Conservation (phyloP, 495 filamentous ascomycete species). For the Aspergillus heteromorphus region DNA sequence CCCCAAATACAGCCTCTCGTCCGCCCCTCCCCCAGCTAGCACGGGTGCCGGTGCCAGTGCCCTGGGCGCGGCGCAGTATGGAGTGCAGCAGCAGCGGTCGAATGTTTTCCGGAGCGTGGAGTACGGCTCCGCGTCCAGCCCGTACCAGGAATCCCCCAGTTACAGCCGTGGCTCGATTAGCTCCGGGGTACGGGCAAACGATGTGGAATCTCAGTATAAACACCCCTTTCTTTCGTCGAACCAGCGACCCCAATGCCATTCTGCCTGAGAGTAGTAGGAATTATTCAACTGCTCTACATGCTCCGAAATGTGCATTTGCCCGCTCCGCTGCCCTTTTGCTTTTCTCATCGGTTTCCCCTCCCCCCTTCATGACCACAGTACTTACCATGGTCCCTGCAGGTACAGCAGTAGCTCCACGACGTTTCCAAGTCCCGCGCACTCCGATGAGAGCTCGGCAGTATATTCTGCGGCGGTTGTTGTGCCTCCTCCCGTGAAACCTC, state of each 20-base stretch:
- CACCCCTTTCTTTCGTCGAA: slow-evolving; percentile 18
- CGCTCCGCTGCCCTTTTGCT: neutral
- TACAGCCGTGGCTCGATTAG: slow-evolving; percentile 23
- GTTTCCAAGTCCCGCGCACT: slow-evolving; percentile 31
- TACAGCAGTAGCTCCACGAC: slow-evolving; percentile 29
- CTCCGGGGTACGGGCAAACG: slow-evolving; percentile 25
- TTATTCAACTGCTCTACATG: neutral
- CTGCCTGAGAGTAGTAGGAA: no score
- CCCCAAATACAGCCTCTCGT: slow-evolving; percentile 22
- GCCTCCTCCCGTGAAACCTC: slow-evolving; percentile 7
- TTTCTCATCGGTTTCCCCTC: neutral
- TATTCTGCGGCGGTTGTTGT: slow-evolving; percentile 15
- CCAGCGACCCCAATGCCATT: neutral
- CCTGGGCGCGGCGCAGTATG: slow-evolving; percentile 16
- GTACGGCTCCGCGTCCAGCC: slow-evolving; percentile 10
- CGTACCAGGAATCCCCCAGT: slow-evolving; percentile 24
- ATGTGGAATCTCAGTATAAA: slow-evolving; percentile 40
- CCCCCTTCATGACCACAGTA: neutral
- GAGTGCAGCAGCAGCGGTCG: slow-evolving; percentile 24
- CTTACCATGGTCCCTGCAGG: slow-evolving; percentile 17
- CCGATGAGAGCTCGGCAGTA: slow-evolving; percentile 24
- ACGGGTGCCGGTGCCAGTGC: no score
- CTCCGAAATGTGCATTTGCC: neutral
- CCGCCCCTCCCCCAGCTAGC: slow-evolving; percentile 22
- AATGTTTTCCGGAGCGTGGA: slow-evolving; percentile 16